These are phyloP conservation scores for Brassica napus DNA, from an alignment of 345 rosid genomes.

Conservation along the genomic window DNA sequence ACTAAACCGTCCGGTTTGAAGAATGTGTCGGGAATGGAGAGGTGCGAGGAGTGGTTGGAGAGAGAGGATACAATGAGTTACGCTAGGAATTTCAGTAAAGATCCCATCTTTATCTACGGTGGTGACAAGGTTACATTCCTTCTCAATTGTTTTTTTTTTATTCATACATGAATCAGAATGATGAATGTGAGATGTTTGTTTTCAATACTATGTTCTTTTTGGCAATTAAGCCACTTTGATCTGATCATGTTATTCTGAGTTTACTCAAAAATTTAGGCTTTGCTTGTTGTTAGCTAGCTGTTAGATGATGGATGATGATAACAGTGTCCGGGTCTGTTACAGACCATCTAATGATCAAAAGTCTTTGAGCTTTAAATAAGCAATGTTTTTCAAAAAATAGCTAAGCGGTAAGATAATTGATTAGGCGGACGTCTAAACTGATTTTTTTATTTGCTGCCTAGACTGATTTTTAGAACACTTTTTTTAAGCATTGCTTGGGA, in stretches of 20 bases:
- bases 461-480: too few relatives aligned
- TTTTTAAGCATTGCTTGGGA: background rate
- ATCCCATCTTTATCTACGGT: constrained; percentile 64
- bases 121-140: constrained; percentile 41
- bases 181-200: background rate
- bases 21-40: constrained; percentile 37
- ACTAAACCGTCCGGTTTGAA: constrained; percentile 3
- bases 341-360: background rate
- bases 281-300: constrained; percentile 14
- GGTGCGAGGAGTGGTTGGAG: constrained; percentile 78
- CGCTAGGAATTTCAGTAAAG: constrained; percentile 69
- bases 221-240: background rate
- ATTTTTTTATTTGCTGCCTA: too few relatives aligned
- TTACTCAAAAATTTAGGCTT: background rate
- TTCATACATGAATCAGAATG: background rate
- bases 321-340: background rate
- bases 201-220: background rate
- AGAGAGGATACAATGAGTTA: constrained; percentile 60
- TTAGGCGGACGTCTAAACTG: too few relatives aligned
- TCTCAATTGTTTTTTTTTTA: background rate
- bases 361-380: background rate
- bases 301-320: background rate
- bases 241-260: background rate
- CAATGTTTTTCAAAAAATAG: too few relatives aligned
- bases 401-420: too few relatives aligned